A percentile compares a stretch with the other conserved stretches of the same genome.
Conservation (phyloP, 169 alveolate species). For the Cryptosporidium viatorum region DNA sequence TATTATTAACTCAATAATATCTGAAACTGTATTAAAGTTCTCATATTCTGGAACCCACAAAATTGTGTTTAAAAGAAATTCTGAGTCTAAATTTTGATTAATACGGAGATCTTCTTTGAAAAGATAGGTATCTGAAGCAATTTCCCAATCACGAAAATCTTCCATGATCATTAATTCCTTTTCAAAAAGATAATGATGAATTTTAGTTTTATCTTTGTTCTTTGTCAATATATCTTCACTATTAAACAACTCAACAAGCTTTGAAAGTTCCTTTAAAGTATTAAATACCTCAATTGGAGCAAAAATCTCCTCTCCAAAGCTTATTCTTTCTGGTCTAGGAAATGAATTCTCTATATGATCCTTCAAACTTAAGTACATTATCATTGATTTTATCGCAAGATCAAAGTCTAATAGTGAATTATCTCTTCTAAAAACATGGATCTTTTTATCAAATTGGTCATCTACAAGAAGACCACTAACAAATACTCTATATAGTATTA, state of each 20-base stretch:
- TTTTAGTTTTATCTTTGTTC: not conserved
- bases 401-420: not conserved
- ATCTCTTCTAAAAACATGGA: not conserved
- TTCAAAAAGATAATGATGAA: slow-evolving; percentile 16
- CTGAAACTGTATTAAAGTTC: slow-evolving; percentile 27
- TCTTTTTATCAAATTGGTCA: not conserved
- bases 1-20: slow-evolving; percentile 3
- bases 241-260: not conserved
- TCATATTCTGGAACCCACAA: slow-evolving; percentile 38
- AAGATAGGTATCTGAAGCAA: slow-evolving; percentile 5
- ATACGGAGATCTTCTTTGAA: not conserved
- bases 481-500: slow-evolving; percentile 1
- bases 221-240: not conserved
- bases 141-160: slow-evolving; percentile 10
- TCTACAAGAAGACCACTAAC: not conserved
- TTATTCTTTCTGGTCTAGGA: not conserved
- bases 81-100: not conserved
- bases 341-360: not conserved
- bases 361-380: slow-evolving; percentile 1
- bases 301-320: not conserved
- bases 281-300: not conserved
- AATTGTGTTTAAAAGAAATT: not conserved
- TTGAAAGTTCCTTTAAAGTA: not conserved
- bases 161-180: slow-evolving; percentile 45
- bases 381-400: not conserved